Conservation (phyloP, 2,329 filamentous ascomycete species). For the Dactylonectria estremocensis region DNA sequence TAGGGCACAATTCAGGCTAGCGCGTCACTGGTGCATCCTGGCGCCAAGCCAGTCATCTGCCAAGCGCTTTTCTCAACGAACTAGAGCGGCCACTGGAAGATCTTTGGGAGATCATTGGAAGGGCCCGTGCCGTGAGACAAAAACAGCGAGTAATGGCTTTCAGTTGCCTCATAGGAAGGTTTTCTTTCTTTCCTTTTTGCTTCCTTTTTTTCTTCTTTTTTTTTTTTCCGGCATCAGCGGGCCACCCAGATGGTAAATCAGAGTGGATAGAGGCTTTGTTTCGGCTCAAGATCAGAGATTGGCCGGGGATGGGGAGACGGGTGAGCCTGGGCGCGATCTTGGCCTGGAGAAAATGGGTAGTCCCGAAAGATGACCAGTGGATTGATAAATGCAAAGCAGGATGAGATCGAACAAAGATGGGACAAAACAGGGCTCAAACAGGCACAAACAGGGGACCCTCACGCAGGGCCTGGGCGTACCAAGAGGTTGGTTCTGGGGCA, state of each 20-base stretch:
- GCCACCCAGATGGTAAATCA: neutral
- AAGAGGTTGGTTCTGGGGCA: neutral
- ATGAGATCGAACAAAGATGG: neutral
- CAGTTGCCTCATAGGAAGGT: neutral
- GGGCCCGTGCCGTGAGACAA: neutral
- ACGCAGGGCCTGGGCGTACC: neutral
- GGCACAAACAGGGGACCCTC: neutral
- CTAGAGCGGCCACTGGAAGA: neutral
- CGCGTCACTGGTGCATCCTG: conserved; percentile 11
- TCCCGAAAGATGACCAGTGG: conserved; percentile 12
- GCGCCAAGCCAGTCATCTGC: conserved; percentile 29
- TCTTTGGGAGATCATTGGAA: neutral
- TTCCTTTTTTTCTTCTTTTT: neutral
- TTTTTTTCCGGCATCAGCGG: neutral
- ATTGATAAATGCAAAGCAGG: neutral
- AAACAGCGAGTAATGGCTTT: neutral
- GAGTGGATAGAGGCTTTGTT: neutral
- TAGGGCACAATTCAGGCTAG: conserved; percentile 16
- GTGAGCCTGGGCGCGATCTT: neutral
- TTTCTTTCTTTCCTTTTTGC: neutral
- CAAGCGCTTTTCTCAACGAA: conserved; percentile 1
- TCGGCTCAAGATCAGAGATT: neutral
- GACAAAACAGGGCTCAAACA: neutral
- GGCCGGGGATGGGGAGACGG: neutral
- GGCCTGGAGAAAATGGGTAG: neutral